Evolutionary conservation across 108 stramenopile species (phyloP).

Genomic region (Epithemia pelagica): DNA sequence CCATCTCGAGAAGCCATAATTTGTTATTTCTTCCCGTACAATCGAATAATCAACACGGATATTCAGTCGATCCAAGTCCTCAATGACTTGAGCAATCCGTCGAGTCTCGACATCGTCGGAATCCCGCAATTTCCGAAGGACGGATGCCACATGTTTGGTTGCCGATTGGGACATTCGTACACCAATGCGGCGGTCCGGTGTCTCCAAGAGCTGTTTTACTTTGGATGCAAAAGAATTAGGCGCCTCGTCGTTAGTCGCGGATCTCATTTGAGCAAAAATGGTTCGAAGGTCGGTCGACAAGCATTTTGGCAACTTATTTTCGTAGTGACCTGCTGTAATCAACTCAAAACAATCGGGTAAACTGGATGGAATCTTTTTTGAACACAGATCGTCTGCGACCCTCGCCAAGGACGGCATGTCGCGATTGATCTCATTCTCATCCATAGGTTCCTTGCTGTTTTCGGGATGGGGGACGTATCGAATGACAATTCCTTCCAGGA

Average conservation of each 20-base stretch:
- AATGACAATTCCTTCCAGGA: conserved; percentile 76
- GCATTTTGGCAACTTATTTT: not conserved
- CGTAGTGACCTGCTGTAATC: not conserved
- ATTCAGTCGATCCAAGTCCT: conserved; percentile 36
- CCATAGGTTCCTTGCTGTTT: conserved; percentile 1
- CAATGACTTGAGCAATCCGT: conserved; percentile 53
- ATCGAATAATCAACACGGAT: conserved; percentile 39
- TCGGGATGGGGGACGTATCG: conserved; percentile 44
- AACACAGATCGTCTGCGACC: conserved; percentile 19
- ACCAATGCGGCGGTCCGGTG: too few relatives aligned
- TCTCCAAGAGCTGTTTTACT: not conserved
- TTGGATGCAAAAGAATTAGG: not conserved
- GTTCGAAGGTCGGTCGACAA: conserved; percentile 8
- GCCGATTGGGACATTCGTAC: conserved; percentile 16
- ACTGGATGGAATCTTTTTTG: conserved; percentile 18
- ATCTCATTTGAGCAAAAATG: not conserved
- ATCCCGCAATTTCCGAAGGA: conserved; percentile 19
- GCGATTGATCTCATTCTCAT: not conserved
- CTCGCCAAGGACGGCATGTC: conserved; percentile 24
- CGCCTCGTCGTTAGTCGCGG: not conserved
- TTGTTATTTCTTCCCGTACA: conserved; percentile 18
- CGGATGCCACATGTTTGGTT: conserved; percentile 17
- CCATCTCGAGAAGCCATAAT: conserved; percentile 16
- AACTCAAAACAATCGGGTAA: conserved; percentile 2
- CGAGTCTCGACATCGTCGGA: conserved; percentile 44